These are phyloP conservation scores for Sporothrix brasiliensis DNA, from an alignment of 2,329 filamentous ascomycete species.

Conservation along the genomic window DNA sequence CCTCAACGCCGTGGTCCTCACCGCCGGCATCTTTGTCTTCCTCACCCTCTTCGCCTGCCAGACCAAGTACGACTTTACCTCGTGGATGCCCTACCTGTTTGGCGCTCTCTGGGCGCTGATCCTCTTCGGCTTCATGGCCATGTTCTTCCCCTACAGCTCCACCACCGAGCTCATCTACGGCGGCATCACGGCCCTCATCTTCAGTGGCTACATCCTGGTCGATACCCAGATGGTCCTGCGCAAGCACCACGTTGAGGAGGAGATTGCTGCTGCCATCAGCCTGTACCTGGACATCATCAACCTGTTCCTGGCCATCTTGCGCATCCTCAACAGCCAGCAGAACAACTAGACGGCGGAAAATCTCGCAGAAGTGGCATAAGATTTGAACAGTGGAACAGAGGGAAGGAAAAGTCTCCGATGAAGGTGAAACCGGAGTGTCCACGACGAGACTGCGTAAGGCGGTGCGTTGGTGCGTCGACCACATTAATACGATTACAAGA, in stretches of 20 bases:
- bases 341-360: constrained; percentile 70
- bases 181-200: constrained; percentile 78
- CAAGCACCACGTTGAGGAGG: constrained; percentile 96
- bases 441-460: background rate
- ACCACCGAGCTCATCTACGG: constrained; percentile 86
- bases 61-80: constrained; percentile 96
- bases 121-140: constrained; percentile 88
- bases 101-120: constrained; percentile 87
- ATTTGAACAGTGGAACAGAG: background rate
- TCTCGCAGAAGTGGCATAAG: background rate
- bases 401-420: background rate
- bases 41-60: constrained; percentile 91
- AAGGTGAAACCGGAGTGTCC: background rate
- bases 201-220: constrained; percentile 91
- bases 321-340: constrained; percentile 93
- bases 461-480: too few species aligned
- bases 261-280: constrained; percentile 92
- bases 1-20: constrained; percentile 86
- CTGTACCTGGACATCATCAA: constrained; percentile 97
- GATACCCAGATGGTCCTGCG: constrained; percentile 95
- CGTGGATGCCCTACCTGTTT: constrained; percentile 94
- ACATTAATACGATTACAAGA: background rate
- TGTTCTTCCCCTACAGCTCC: constrained; percentile 83
- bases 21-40: constrained; percentile 78
- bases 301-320: constrained; percentile 90